Base-by-base conservation (phyloP, 257 asterid species). In the Fraxinus quadrangulata region DNA sequence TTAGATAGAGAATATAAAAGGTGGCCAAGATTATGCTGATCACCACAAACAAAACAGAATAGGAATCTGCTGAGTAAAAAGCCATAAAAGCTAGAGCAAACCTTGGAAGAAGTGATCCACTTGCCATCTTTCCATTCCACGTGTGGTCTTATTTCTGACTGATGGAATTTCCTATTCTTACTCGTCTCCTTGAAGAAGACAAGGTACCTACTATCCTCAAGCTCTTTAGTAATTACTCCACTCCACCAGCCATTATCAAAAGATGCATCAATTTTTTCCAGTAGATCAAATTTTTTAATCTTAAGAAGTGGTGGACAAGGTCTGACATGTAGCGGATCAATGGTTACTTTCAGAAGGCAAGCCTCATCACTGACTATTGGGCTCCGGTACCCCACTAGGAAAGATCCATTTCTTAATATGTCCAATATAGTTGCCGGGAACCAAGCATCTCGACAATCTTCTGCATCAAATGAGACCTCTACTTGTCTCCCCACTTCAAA, bases 81-180 rank as follows among this genome's bases (percentile, higher is more conserved):
- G 83, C 47, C 21, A 70, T 37, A 73, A 26, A 70, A 10, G 83
- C 47, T 24, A 70, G 74, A 54, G 74, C 77, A 72, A 83, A 91
- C 98, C 97, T 88, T 89, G 75, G 97, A 83, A 56, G 90, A 75
- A 81, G 85, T 87, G 83, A 84, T 85, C 97, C 97, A 94, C 74
- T 85, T 88, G 5, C 91, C 94, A 36, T 88, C 86, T 77, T 84
- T 90, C 97, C 97, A 94, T 30, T 88, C 94, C 89, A 91, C 79
- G 79, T 87, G 97, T 70, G 90, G 92, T 82, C 98, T 90, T 84
- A 92, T 69, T 49, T 92, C 88, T 6, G 86, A 61, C 51, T 77
- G 85, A 42, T 37, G 71, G 74, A 91, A 83, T 76, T 79, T 85
- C 81, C 51, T 80, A 3, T 82, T 84, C 83, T 39, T 78, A 30